These are phyloP conservation scores for Sporobolus alterniflorus DNA, from an alignment of 202 grass and related monocot species.

Conservation along the genomic window DNA sequence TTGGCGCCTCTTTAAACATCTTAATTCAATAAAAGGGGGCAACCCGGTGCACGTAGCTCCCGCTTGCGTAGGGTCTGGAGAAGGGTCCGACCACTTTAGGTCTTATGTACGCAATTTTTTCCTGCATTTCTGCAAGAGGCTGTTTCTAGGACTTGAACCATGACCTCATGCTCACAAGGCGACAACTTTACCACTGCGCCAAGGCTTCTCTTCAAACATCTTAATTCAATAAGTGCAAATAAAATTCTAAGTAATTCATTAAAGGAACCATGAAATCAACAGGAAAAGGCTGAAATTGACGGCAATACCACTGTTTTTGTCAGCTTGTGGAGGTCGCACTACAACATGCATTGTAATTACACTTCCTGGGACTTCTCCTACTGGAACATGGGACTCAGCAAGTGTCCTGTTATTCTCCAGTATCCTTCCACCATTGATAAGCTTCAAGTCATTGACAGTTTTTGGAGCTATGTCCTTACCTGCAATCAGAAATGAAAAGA, in stretches of 20 bases:
- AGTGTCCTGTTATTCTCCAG: slow-evolving; percentile 89
- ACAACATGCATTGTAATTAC: slow-evolving; percentile 98
- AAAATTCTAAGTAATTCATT: slow-evolving; percentile 1
- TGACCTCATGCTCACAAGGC: no score
- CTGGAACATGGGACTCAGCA: slow-evolving; percentile 79
- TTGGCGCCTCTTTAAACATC: no score
- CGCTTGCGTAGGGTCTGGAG: no score
- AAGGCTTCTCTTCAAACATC: no score
- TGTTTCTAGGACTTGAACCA: no score
- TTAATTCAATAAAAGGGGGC: no score
- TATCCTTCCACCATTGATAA: slow-evolving; percentile 96
- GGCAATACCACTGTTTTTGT: slow-evolving; percentile 81
- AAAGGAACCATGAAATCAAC: slow-evolving; percentile 23
- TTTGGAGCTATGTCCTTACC: slow-evolving; percentile 85
- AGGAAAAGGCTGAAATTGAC: slow-evolving; percentile 43
- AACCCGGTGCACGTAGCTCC: no score
- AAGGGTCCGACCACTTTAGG: no score
- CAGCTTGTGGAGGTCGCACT: slow-evolving; percentile 71
- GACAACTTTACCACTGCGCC: no score
- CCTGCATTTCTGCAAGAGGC: no score
- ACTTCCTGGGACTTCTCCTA: slow-evolving; percentile 81
- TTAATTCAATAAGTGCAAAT: slow-evolving; percentile 7
- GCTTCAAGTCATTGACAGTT: slow-evolving; percentile 86
- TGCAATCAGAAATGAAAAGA: slow-evolving; percentile 53
- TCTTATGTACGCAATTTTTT: no score